These are phyloP conservation scores for Camelina neglecta DNA, from an alignment of 345 rosid species.

Conservation along the genomic window DNA sequence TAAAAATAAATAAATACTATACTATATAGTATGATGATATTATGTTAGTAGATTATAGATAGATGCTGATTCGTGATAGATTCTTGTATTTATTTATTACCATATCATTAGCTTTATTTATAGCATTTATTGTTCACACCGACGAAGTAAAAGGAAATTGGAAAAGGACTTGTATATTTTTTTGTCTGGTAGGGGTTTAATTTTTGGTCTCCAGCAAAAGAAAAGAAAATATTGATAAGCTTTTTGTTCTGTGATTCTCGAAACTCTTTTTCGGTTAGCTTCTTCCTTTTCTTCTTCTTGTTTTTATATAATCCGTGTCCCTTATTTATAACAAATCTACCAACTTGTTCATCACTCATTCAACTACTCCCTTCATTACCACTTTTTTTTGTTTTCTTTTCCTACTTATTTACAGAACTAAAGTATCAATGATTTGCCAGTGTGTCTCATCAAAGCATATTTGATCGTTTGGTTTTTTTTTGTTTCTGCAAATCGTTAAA, in stretches of 20 bases:
- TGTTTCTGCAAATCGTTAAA: slow-evolving; percentile 5
- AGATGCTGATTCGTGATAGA: slow-evolving; percentile 31
- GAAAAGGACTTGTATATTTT: slow-evolving; percentile 50
- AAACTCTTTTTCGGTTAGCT: slow-evolving; percentile 47
- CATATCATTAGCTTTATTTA: slow-evolving; percentile 40
- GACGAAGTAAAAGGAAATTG: slow-evolving; percentile 47
- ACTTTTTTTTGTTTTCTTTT: slow-evolving; percentile 31
- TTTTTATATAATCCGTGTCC: slow-evolving; percentile 32
- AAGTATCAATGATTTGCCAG: slow-evolving; percentile 28
- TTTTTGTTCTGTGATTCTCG: slow-evolving; percentile 60
- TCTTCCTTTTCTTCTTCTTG: slow-evolving; percentile 40
- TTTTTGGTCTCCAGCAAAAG: slow-evolving; percentile 50
- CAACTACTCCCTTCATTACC: slow-evolving; percentile 83
- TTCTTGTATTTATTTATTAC: slow-evolving; percentile 36
- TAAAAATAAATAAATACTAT: slow-evolving; percentile 14
- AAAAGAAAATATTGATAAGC: slow-evolving; percentile 35
- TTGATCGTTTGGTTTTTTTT: not conserved
- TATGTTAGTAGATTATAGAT: not conserved
- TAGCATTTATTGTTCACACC: slow-evolving; percentile 64
- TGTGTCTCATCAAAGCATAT: slow-evolving; percentile 42
- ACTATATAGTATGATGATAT: not conserved
- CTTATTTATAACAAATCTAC: slow-evolving; percentile 41
- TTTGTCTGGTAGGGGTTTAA: slow-evolving; percentile 48
- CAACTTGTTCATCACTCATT: slow-evolving; percentile 54
- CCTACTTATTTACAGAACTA: slow-evolving; percentile 22